phyloP scores from a whole-genome alignment of 2,329 filamentous ascomycete genomes.

The Neonectria magnoliae region DNA sequence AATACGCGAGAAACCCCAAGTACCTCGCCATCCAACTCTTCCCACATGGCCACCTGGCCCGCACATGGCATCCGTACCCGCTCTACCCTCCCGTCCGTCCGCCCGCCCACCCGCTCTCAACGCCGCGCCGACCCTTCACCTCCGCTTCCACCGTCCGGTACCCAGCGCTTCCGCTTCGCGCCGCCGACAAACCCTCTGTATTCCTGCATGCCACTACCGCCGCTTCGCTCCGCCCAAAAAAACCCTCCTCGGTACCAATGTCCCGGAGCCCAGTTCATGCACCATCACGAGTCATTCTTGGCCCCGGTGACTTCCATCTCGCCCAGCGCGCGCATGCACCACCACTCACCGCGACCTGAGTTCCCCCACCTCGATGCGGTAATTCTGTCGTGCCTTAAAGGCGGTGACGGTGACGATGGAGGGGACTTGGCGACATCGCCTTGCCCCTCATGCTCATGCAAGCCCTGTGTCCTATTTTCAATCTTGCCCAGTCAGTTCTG shows the following conservation, averaged over 20 bases:
- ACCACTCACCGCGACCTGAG: neutral
- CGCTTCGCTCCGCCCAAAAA: neutral
- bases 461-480: neutral
- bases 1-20: neutral
- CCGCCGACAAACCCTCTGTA: neutral
- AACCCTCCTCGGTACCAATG: neutral
- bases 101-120: constrained; percentile 23
- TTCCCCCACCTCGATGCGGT: constrained; percentile 9
- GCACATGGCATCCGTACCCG: constrained; percentile 15
- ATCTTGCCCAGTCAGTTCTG: neutral
- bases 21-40: neutral
- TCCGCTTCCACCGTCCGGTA: neutral
- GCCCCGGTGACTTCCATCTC: neutral
- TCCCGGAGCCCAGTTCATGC: constrained; percentile 17
- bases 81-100: constrained; percentile 14
- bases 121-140: constrained; percentile 11
- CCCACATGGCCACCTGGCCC: constrained; percentile 15
- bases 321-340: constrained; percentile 13
- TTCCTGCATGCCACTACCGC: constrained; percentile 15
- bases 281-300: constrained; percentile 22
- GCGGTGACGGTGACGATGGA: constrained; percentile 20
- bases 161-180: neutral
- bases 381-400: constrained; percentile 10
- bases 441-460: neutral
- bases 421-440: neutral